Conservation (phyloP, 371 early-diverging fungal species). For the Parasitella parasitica region DNA sequence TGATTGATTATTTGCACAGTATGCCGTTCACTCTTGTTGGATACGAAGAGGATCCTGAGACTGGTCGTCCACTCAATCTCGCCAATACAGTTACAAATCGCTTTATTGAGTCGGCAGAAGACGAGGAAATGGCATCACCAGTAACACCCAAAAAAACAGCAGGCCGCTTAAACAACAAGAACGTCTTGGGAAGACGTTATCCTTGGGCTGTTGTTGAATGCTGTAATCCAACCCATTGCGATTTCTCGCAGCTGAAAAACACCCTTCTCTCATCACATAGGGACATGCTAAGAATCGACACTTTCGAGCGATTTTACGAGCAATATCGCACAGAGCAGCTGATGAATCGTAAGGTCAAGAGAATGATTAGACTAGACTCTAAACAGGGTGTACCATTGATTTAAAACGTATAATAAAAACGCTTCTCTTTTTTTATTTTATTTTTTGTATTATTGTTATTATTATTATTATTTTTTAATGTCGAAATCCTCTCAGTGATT, state of each 20-base stretch:
- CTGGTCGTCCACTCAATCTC: slow-evolving; percentile 31
- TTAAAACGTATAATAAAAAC: background rate
- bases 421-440: background rate
- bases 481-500: slow-evolving; percentile 45
- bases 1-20: slow-evolving; percentile 36
- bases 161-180: background rate
- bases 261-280: slow-evolving; percentile 65
- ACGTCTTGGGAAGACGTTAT: slow-evolving; percentile 82
- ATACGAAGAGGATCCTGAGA: slow-evolving; percentile 55
- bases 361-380: slow-evolving; percentile 11
- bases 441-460: background rate
- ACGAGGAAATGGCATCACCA: slow-evolving; percentile 29
- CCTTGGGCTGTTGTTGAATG: slow-evolving; percentile 97
- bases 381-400: background rate
- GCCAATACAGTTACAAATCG: background rate
- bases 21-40: slow-evolving; percentile 78
- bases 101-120: background rate
- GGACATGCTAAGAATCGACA: slow-evolving; percentile 81
- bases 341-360: slow-evolving; percentile 33
- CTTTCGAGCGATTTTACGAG: slow-evolving; percentile 85
- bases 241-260: slow-evolving; percentile 63
- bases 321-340: slow-evolving; percentile 85
- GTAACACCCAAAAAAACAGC: background rate
- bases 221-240: slow-evolving; percentile 78
- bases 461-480: no score